Percentiles rank a stretch among this genome's conserved stretches.
Evolutionary conservation across 371 early-diverging fungal species (phyloP).

Genomic region (Batkoa obscura): DNA sequence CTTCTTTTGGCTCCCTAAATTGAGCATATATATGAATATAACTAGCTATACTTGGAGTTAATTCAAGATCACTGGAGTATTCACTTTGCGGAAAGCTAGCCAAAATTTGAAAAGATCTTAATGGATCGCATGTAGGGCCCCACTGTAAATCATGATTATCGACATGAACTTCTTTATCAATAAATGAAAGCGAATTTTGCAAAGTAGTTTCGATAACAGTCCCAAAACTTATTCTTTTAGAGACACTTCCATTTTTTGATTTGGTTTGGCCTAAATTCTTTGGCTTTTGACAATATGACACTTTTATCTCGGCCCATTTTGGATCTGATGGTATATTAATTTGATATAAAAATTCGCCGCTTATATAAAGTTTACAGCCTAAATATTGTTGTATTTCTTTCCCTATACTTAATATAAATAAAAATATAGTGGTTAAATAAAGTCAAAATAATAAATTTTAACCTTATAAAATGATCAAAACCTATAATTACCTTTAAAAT

Average conservation of each 20-base stretch:
- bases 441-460: no score
- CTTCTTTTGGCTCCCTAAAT: background rate
- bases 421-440: no score
- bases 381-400: no score
- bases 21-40: background rate
- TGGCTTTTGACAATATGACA: background rate
- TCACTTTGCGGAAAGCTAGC: background rate
- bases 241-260: background rate
- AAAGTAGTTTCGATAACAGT: background rate
- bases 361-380: slow-evolving; percentile 3
- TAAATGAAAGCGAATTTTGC: background rate
- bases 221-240: background rate
- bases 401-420: no score
- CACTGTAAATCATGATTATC: background rate
- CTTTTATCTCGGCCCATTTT: background rate
- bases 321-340: background rate
- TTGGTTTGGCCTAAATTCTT: background rate
- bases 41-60: background rate
- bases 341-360: slow-evolving; percentile 6
- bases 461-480: no score
- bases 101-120: background rate
- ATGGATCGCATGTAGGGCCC: slow-evolving; percentile 1
- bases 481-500: no score
- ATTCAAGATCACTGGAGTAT: background rate
- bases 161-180: background rate